Evolutionary conservation across 495 filamentous ascomycete species (phyloP).

Genomic region (Talaromyces ruber): DNA sequence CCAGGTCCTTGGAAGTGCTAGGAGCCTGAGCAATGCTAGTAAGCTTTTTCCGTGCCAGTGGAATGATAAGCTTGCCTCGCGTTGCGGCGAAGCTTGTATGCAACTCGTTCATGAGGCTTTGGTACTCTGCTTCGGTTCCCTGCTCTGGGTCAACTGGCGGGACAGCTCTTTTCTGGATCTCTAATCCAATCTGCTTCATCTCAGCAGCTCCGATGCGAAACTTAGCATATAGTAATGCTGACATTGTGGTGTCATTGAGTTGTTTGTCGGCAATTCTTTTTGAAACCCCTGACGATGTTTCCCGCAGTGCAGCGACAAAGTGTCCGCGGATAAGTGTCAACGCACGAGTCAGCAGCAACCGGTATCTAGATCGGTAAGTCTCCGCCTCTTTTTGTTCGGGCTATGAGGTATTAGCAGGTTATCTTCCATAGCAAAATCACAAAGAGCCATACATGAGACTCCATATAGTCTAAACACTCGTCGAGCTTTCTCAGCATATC

Average conservation of each 20-base stretch:
- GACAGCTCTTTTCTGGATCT: conserved; percentile 61
- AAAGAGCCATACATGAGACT: conserved; percentile 59
- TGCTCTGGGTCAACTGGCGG: conserved; percentile 50
- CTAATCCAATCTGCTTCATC: conserved; percentile 55
- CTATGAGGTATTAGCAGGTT: conserved; percentile 30
- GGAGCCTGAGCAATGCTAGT: conserved; percentile 55
- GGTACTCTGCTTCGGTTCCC: conserved; percentile 57
- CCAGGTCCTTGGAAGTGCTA: conserved; percentile 58
- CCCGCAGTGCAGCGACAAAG: conserved; percentile 63
- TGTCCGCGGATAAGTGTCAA: conserved; percentile 80
- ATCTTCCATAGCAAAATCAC: neutral
- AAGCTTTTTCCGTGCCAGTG: conserved; percentile 55
- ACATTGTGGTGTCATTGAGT: conserved; percentile 69
- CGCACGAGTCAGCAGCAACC: conserved; percentile 61
- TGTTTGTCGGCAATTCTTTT: conserved; percentile 62
- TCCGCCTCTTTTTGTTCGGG: conserved; percentile 77
- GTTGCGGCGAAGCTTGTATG: conserved; percentile 57
- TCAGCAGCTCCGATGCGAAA: conserved; percentile 62
- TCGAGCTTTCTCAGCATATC: conserved; percentile 82
- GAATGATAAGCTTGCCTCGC: conserved; percentile 49
- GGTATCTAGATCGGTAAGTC: conserved; percentile 66
- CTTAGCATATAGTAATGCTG: conserved; percentile 69
- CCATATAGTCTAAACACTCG: conserved; percentile 85
- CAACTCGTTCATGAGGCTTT: conserved; percentile 55
- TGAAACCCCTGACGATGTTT: conserved; percentile 60